Evolutionary conservation across 2,329 filamentous ascomycete species (phyloP), one percentile per base, ranked within the genome.

Genomic region (Stagonosporopsis vannaccii): DNA sequence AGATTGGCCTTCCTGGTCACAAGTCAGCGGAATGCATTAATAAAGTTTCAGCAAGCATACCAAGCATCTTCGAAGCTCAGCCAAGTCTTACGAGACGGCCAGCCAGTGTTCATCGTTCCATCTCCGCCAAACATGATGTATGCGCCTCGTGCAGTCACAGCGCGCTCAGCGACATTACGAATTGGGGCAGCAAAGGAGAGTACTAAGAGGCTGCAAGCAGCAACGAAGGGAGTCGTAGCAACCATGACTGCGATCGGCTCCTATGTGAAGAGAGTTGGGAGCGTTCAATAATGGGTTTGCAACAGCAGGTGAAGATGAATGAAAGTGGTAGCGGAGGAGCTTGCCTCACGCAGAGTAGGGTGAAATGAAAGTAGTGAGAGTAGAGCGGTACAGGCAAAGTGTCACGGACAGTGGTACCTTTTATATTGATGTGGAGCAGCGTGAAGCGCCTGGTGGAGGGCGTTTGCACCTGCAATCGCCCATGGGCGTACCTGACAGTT

Each of bases 1-100:
- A 66, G 62, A 58, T 79, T 80, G 46, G 67, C 65, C 1, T 56
- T 40, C 66, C 72, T 78, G 48, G n/a, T 32, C 41, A 17, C 6
- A 6, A 5, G 45, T 63, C 11, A 62, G 56, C 7, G 6, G 39
- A 3, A 12, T 46, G 36, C 15, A 59, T 51, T 30, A 1, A 28
- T 11, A 8, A 20, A 19, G 15, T 22, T 15, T 7, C 12, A 37
- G 9, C 6, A 4, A 11, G 51, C 57, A 9, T 58, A 76, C 74
- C 67, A 71, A 32, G 75, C 69, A 7, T 61, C 51, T 36, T 76
- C 71, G 56, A 77, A 79, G 23, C 60, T 57, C 33, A 73, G 55
- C 77, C 77, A 79, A 17, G 66, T 39, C 23, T 56, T 57, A 53
- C 68, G 57, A 6, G 62, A 44, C 0, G 77, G 77, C 77, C 77